A percentile compares a stretch with the other conserved stretches of the same genome.
These are phyloP conservation scores for Pyrrhoderma noxium DNA, from an alignment of 1,284 basidiomycete species.

Conservation along the genomic window DNA sequence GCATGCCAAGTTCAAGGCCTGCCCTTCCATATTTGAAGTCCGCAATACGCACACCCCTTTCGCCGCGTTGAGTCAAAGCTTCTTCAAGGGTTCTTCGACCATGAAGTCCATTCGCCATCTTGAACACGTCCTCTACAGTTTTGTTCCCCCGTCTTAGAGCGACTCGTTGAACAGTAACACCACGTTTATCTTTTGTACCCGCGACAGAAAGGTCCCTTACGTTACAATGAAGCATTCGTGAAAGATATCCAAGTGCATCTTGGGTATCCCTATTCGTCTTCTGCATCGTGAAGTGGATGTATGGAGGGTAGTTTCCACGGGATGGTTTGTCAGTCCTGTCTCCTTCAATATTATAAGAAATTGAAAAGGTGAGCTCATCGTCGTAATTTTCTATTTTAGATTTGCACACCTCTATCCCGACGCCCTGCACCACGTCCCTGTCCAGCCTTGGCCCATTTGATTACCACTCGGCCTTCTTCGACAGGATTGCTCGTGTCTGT, in stretches of 20 bases:
- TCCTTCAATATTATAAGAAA: conserved; percentile 19
- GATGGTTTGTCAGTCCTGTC: conserved; percentile 36
- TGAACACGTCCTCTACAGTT: conserved; percentile 84
- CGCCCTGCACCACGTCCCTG: conserved; percentile 38
- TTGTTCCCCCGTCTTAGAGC: conserved; percentile 74
- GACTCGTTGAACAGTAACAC: conserved; percentile 91
- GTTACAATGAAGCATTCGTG: conserved; percentile 68
- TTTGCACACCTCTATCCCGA: conserved; percentile 32
- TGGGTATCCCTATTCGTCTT: conserved; percentile 98
- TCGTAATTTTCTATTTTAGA: background rate
- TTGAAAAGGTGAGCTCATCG: conserved; percentile 15
- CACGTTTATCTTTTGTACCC: conserved; percentile 98
- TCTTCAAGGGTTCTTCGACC: conserved; percentile 51
- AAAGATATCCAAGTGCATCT: conserved; percentile 79
- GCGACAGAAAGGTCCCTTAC: conserved; percentile 82
- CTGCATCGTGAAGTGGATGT: conserved; percentile 94
- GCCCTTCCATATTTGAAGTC: conserved; percentile 82
- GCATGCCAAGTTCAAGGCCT: conserved; percentile 84
- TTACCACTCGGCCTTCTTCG: conserved; percentile 61
- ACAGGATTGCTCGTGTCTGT: conserved; percentile 53
- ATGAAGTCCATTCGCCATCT: conserved; percentile 60
- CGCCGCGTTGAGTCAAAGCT: conserved; percentile 67
- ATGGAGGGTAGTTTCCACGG: conserved; percentile 72
- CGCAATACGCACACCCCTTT: conserved; percentile 83
- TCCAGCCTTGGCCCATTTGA: conserved; percentile 62